Base-by-base conservation (phyloP, 257 asterid genomes). In the Paulownia fortunei region DNA sequence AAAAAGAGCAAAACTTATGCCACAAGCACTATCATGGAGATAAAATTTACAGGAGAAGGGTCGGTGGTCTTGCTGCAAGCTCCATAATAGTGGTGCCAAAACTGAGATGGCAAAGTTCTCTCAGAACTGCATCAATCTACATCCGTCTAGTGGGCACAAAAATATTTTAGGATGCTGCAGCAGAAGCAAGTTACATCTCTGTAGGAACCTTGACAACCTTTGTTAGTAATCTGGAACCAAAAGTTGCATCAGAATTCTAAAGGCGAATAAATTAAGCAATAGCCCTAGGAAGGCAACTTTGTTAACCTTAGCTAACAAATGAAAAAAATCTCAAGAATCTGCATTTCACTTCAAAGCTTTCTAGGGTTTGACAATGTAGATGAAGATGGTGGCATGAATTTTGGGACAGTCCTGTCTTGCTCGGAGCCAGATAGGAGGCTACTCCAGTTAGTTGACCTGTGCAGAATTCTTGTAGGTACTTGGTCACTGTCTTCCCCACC, bases 401-500 rank as follows among this genome's bases (percentile, higher is more conserved):
- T 88, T 6, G 81, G 69, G 19, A 65, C 55, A 34, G 76, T 75
- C 51, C 86, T 89, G 7, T 88, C 89, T 2, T 86, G 83, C 26
- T 90, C 98, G 11, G 97, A 73, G 5, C 97, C 97, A 44, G 93
- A 91, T 56, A 93, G 89, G 32, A 86, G 88, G 82, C 81, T 86
- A 54, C 88, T 87, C 99, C 99, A 93, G 76, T 92, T 84, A 65
- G 82, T 85, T 10, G 98, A 80, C 79, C 90, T 84, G 8, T 85
- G 86, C 32, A 82, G 77, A 52, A 86, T 73, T 47, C 99, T 86
- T 0, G 85, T 81, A 19, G 99, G 95, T 7, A 92, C 91, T 32
- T 89, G 85, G 72, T 96, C 99, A 12, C 99, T 96, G 76, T 96
- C 99, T 83, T 96, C 99, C 2, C 99, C 99, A 9, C 98, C 99